Base-by-base conservation (phyloP, 352 stramenopile genomes). In the Pythium chondricola region DNA sequence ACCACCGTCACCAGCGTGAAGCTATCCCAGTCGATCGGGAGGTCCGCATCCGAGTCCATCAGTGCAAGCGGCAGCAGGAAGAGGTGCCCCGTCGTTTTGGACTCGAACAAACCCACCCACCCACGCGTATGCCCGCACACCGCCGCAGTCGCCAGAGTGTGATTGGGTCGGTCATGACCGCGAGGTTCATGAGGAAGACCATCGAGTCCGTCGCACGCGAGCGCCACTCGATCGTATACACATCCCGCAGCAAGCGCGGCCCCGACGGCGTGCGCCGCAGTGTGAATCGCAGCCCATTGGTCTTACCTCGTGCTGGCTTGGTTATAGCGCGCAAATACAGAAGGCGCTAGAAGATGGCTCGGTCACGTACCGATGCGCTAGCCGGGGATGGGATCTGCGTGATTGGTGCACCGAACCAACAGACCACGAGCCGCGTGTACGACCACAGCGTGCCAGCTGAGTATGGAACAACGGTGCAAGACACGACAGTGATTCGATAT, bases 141-240 rank as follows among this genome's bases (percentile, higher is more conserved):
- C 41, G 2, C 0, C 55, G 55, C 14, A 63, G 31, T 2, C 31
- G 2, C 9, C 56, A 24, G 4, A 44, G 20, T 18, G 55, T 63
- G 37, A 57, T 21, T 1, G 37, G 47, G 24, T 63, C 55, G 2
- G 47, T 63, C 47, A 63, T 63, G 16, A 24, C 55, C 6, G 55
- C 46, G 27, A 63, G 22, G 36, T 63, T 63, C 3, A 57, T 37
- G 16, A 63, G 35, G 30, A 46, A 56, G 0, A 53, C 27, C 2
- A 38, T 32, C 32, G 48, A 40, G 20, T 63, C 22, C 10, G 45
- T 38, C 33, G 56, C 42, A 3, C 46, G 53, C 7, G 6, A 47
- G 6, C 51, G 43, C 2, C n/a, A n/a, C 1, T 39, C 9, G 3
- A 42, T 25, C 5, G 6, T 37, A 9, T 43, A 7, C 43, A 59